Evolutionary conservation across 2,329 filamentous ascomycete species (phyloP), one percentile per base, ranked within the genome.

Genomic region (Pseudogymnoascus sp.): DNA sequence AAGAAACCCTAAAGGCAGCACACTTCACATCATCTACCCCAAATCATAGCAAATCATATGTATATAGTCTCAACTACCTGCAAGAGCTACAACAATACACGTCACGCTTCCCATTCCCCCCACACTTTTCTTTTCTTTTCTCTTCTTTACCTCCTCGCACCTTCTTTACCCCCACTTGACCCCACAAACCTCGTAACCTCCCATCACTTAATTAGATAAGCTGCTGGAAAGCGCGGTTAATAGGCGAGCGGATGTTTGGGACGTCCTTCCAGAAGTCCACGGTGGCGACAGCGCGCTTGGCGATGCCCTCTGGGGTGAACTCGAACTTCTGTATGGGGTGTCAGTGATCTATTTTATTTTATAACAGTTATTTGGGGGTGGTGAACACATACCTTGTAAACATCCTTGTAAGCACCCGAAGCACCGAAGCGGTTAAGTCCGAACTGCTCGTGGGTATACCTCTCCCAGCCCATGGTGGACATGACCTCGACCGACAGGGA

Each of bases 401-500:
- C 92, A 73, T 97, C 89, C 88, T 93, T 93, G 84, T 97, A 97
- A 70, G 93, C 89, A 73, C 93, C 95, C 63, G 91, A 96, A 70
- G 93, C 93, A 87, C 95, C 95, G 79, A 99, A 99, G 77, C 95
- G 87, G 89, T 99, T 99, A 70, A 99, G 87, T 77, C 95, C 95
- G 74, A 99, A 99, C 83, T 99, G 95, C 87, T 99, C 95, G 81
- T 99, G 93, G 65, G 92, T 90, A 82, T 97, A 99, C 79, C 93
- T 90, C 86, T 97, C 93, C 95, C 95, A 99, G 71, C 95, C 95
- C 80, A 97, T 88, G 70, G 95, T 99, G 78, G 85, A 89, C 90
- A 96, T 96, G 77, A 92, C 93, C 84, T 99, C 95, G 70, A 99
- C 90, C 63, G 90, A 96, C 78, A 99, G 78, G 67, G 92, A 86